Evolutionary conservation across 2,329 filamentous ascomycete species (phyloP).

Genomic region (Endoconidiophora laricicola): DNA sequence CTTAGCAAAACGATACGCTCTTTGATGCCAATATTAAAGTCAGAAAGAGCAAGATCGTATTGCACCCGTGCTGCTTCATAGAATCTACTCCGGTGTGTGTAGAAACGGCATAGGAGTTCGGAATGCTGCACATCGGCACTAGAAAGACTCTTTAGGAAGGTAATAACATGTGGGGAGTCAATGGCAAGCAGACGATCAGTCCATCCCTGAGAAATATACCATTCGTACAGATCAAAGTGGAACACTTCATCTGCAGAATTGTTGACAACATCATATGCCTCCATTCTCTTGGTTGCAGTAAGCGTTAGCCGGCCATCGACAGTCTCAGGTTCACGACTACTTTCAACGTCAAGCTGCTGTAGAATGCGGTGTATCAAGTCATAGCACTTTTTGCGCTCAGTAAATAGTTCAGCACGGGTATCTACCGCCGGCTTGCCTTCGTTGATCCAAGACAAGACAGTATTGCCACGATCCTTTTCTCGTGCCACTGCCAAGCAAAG

Average conservation of each 20-base stretch:
- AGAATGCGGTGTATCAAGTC: constrained; percentile 74
- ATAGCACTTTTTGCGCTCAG: constrained; percentile 64
- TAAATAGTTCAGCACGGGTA: constrained; percentile 48
- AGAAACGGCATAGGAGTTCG: constrained; percentile 85
- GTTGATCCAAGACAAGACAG: constrained; percentile 70
- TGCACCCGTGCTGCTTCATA: constrained; percentile 82
- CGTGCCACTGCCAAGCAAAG: constrained; percentile 69
- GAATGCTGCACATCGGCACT: constrained; percentile 58
- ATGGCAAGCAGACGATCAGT: constrained; percentile 73
- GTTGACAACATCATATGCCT: constrained; percentile 85
- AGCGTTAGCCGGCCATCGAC: constrained; percentile 65
- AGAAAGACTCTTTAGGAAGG: constrained; percentile 67
- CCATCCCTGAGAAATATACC: constrained; percentile 80
- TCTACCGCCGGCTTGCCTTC: constrained; percentile 63
- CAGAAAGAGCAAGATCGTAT: constrained; percentile 64
- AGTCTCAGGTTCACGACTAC: constrained; percentile 50
- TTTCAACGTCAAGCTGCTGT: constrained; percentile 55
- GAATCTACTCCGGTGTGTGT: constrained; percentile 67
- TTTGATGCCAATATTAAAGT: constrained; percentile 63
- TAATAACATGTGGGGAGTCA: constrained; percentile 69
- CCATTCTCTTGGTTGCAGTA: constrained; percentile 60
- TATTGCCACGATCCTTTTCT: constrained; percentile 74
- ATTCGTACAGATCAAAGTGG: constrained; percentile 91
- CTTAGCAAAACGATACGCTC: constrained; percentile 80
- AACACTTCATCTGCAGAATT: constrained; percentile 83